phyloP scores from a whole-genome alignment of 116 monocot species.

The Posidonia oceanica region DNA sequence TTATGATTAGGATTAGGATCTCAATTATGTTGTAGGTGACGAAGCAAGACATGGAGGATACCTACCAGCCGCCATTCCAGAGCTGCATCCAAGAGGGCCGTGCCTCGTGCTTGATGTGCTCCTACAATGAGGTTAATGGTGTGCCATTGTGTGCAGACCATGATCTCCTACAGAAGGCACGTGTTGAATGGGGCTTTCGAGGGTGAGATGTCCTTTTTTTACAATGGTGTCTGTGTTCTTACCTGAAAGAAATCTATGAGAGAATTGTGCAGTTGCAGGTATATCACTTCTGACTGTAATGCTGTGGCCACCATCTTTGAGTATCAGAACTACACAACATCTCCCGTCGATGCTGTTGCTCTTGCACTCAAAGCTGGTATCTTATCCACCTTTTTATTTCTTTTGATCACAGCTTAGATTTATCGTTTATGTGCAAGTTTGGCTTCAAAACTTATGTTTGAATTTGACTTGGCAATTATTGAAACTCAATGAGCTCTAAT shows the following conservation, averaged over 20 bases:
- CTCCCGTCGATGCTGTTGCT: slow-evolving; percentile 72
- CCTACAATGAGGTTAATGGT: slow-evolving; percentile 84
- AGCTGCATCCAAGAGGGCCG: slow-evolving; percentile 69
- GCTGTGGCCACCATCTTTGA: slow-evolving; percentile 90
- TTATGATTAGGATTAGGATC: too few relatives aligned
- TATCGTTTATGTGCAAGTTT: background rate
- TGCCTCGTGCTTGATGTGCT: slow-evolving; percentile 89
- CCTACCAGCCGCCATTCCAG: slow-evolving; percentile 73
- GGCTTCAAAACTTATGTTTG: background rate
- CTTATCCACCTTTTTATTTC: background rate
- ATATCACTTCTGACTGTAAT: slow-evolving; percentile 91
- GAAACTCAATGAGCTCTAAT: too few relatives aligned
- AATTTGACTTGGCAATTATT: too few relatives aligned
- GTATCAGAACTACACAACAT: slow-evolving; percentile 55
- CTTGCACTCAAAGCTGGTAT: slow-evolving; percentile 77
- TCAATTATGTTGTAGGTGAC: slow-evolving; percentile 36
- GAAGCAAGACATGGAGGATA: slow-evolving; percentile 82
- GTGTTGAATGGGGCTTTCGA: slow-evolving; percentile 69
- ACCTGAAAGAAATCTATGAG: background rate
- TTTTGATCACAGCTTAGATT: background rate
- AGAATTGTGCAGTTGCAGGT: slow-evolving; percentile 28
- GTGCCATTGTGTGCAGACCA: slow-evolving; percentile 63
- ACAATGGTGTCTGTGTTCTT: background rate
- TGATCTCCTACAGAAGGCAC: slow-evolving; percentile 44
- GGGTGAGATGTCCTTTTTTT: slow-evolving; percentile 35